Base-by-base conservation (phyloP, 106 monocot genomes). In the Dendrobium huoshanense region DNA sequence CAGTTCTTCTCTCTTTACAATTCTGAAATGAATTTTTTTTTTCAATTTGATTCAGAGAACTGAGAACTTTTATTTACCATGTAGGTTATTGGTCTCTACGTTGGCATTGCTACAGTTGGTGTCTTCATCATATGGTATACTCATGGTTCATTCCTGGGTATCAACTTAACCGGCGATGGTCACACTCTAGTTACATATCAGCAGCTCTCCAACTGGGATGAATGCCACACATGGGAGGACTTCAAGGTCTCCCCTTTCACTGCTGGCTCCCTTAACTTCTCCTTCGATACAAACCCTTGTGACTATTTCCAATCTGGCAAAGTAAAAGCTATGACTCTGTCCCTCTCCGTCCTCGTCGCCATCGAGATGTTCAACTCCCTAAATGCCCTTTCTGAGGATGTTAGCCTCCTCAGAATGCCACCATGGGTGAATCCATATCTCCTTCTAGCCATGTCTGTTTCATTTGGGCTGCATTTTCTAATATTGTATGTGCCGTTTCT, bases 301-400 rank as follows among this genome's bases (percentile, higher is more conserved):
- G 90, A 95, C 8, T 95, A 95, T 43, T 95, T 92, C 89, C 84
- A 81, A 77, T 19, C 81, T 4, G 95, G 95, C 9, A 95, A 95
- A 82, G 87, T 92, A 45, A 95, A 95, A 61, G 95, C 95, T 0
- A 95, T 85, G 79, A 92, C 95, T 17, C 87, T 95, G 16, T 95
- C 95, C 9, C 84, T 95, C 20, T 95, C 95, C 11, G 95, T 95
- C 67, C 48, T 95, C 49, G 95, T 95, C 9, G 90, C 95, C 72
- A 95, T 95, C 4, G 95, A 95, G 85, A 95, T 95, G 95, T 92
- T 95, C 83, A 95, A 95, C 47, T 92, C 95, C 13, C 92, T 95
- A 19, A 95, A 95, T 75, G 95, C 95, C 0, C 87, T 95, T 0
- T 92, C 92, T 3, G 95, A 95, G 74, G 95, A 95, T 37, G 84